These are phyloP conservation scores for Populus ilicifolia DNA, from an alignment of 345 rosid species.

Conservation along the genomic window DNA sequence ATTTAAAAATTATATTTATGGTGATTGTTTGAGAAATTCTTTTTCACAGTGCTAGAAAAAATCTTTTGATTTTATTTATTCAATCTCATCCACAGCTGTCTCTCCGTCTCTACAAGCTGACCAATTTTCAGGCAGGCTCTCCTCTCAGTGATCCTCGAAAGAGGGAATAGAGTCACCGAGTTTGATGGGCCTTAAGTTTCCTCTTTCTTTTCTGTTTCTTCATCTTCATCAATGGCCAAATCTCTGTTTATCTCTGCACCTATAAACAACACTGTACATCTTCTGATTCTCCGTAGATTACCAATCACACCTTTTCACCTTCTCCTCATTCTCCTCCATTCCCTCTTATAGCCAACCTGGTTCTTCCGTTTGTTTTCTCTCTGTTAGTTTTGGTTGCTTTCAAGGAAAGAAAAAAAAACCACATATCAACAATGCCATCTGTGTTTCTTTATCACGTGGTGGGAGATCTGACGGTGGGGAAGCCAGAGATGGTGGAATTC, in stretches of 20 bases:
- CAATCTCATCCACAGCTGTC: background rate
- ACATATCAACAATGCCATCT: slow-evolving; percentile 56
- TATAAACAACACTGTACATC: background rate
- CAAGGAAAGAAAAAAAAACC: background rate
- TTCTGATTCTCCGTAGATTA: slow-evolving; percentile 36
- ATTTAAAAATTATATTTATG: too few relatives aligned
- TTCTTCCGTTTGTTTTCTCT: background rate
- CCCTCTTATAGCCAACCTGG: slow-evolving; percentile 53
- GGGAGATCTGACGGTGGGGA: slow-evolving; percentile 98
- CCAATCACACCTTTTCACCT: slow-evolving; percentile 63
- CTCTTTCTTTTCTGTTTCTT: background rate
- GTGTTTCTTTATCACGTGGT: slow-evolving; percentile 88
- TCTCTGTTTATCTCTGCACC: background rate
- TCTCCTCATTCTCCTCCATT: slow-evolving; percentile 78
- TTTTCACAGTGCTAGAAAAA: too few relatives aligned
- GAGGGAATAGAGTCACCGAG: background rate
- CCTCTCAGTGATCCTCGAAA: background rate
- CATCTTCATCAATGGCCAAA: slow-evolving; percentile 17
- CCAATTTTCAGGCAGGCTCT: background rate
- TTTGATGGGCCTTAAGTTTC: slow-evolving; percentile 15
- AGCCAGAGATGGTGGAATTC: slow-evolving; percentile 89
- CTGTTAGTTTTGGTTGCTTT: background rate
- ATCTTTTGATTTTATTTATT: too few relatives aligned
- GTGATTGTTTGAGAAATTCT: too few relatives aligned
- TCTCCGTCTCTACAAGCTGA: background rate